phyloP scores from a whole-genome alignment of 106 monocot genomes.

The Chionographis japonica region DNA sequence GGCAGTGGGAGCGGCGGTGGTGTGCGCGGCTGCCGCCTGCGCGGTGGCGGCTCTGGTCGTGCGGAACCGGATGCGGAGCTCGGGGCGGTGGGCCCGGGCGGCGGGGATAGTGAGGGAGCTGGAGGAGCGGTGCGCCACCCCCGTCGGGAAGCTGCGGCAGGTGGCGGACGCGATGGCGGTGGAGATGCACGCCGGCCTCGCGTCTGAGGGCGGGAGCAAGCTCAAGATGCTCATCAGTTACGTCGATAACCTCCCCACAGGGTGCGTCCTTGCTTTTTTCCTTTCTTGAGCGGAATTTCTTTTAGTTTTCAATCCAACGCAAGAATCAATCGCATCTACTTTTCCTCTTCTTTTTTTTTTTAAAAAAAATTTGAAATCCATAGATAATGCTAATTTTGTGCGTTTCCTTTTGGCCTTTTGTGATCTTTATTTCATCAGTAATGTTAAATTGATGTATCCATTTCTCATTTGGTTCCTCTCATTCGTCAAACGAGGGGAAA shows the following conservation, averaged over 20 bases:
- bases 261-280: constrained; percentile 26
- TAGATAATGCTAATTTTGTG: no score
- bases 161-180: constrained; percentile 90
- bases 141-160: constrained; percentile 62
- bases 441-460: no score
- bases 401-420: no score
- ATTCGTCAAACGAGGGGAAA: no score
- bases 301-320: not conserved
- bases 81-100: constrained; percentile 40
- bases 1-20: constrained; percentile 56
- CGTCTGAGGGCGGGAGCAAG: constrained; percentile 76
- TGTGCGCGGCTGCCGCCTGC: constrained; percentile 55
- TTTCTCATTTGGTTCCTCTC: no score
- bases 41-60: constrained; percentile 61
- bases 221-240: constrained; percentile 99
- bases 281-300: not conserved
- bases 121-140: constrained; percentile 67
- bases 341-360: no score
- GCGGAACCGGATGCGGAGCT: constrained; percentile 42
- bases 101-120: constrained; percentile 57
- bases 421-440: no score
- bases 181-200: constrained; percentile 94
- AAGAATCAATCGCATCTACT: not conserved
- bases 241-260: constrained; percentile 89
- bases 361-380: no score